Evolutionary conservation across 2,329 filamentous ascomycete genomes (phyloP), one percentile per base, ranked within the genome.

Genomic region (Ceratocystis papillata): DNA sequence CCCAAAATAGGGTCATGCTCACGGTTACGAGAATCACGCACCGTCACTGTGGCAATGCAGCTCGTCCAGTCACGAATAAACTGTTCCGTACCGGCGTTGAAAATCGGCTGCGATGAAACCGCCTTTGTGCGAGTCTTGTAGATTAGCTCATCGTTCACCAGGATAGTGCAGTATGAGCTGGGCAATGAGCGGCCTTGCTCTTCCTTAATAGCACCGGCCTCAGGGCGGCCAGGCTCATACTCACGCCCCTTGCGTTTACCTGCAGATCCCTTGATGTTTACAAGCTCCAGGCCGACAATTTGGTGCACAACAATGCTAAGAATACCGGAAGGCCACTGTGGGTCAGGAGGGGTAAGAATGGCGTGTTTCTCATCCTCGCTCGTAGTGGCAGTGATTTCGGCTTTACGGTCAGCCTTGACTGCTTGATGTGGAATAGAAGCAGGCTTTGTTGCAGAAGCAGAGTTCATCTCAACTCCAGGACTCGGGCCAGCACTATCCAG

Each of bases 51-150:
- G 65, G 96, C 82, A 67, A 96, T 88, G 59, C 84, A 82, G 20
- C 89, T 94, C 69, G 90, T 83, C 94, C 94, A 99, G 73, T 99
- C 93, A 25, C 93, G 87, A 37, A 97, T 79, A 71, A 97, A 97
- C 12, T 88, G 84, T 73, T 99, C 94, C 0, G 92, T 96, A 68
- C 93, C 93, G 2, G 94, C 92, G 71, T 97, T 96, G 81, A 96
- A 97, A 69, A 97, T 96, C 1, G 94, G 94, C 74, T 95, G 92
- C 64, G 90, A 95, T 45, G 89, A 95, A 6, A 96, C 88, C 3
- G 92, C 92, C 79, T 99, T 97, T 45, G 90, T 85, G 72, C 94
- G 85, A n/a, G 93, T 97, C 72, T 93, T 91, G 79, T 96, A 97
- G 20, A 91, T 83, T 70, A 96, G 76, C 71, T 95, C 86, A 72